A percentile compares a stretch with the other conserved stretches of the same genome.
Conservation (phyloP, 1,284 basidiomycete species). For the Cutaneotrichosporon dermatis region DNA sequence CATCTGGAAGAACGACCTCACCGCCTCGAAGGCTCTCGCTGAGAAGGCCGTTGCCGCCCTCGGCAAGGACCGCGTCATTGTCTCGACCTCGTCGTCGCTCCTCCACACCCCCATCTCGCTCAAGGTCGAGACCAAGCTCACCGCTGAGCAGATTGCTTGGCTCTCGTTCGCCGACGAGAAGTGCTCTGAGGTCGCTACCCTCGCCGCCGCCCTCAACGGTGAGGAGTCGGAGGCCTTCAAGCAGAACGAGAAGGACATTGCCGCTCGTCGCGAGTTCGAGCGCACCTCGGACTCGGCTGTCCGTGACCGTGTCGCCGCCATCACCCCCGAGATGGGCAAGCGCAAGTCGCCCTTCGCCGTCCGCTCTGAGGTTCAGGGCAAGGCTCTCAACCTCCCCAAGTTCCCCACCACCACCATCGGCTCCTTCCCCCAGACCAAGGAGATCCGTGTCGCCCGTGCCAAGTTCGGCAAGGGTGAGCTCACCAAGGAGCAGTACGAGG, state of each 20-base stretch:
- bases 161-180: conserved; percentile 99
- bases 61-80: conserved; percentile 80
- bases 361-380: conserved; percentile 84
- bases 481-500: conserved; percentile 82
- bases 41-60: conserved; percentile 80
- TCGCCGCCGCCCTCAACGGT: conserved; percentile 81
- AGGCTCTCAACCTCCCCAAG: conserved; percentile 84
- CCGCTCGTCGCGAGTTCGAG: conserved; percentile 95
- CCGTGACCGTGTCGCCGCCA: conserved; percentile 88
- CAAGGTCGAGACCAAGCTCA: conserved; percentile 87
- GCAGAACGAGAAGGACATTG: conserved; percentile 86
- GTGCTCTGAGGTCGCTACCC: conserved; percentile 80
- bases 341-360: conserved; percentile 86
- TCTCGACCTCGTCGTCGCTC: conserved; percentile 95
- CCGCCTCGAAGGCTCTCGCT: conserved; percentile 72
- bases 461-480: conserved; percentile 93
- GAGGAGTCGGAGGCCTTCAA: conserved; percentile 69
- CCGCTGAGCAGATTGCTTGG: conserved; percentile 90
- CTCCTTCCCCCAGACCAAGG: conserved; percentile 99
- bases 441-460: conserved; percentile 93
- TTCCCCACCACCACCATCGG: conserved; percentile 99
- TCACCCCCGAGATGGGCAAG: conserved; percentile 81
- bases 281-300: conserved; percentile 89
- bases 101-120: conserved; percentile 97
- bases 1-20: conserved; percentile 99